Evolutionary conservation across 345 rosid species (phyloP).

Genomic region (Eucalyptus marginata): DNA sequence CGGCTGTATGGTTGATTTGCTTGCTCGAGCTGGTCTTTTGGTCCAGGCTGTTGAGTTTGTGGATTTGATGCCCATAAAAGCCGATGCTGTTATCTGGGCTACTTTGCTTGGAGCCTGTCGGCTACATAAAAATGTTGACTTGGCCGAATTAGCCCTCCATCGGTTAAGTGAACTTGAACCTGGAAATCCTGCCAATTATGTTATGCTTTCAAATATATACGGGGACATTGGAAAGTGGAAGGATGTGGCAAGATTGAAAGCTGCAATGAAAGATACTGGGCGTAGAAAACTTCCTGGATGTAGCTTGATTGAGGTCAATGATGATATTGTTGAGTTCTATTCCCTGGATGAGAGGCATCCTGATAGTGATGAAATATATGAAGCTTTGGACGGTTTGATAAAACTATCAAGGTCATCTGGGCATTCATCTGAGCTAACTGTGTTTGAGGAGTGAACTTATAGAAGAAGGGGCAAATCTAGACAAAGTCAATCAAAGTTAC

Average conservation of each 20-base stretch:
- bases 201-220: constrained; percentile 72
- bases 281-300: constrained; percentile 70
- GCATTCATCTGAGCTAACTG: constrained; percentile 4
- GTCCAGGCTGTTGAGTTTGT: constrained; percentile 62
- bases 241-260: constrained; percentile 64
- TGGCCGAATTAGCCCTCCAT: constrained; percentile 58
- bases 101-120: constrained; percentile 73
- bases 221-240: constrained; percentile 65
- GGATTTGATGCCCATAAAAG: constrained; percentile 46
- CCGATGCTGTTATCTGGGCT: constrained; percentile 85
- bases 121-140: constrained; percentile 51
- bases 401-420: constrained; percentile 21
- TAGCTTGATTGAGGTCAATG: constrained; percentile 64
- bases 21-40: constrained; percentile 66
- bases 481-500: not conserved
- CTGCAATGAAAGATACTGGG: constrained; percentile 77
- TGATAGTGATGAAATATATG: constrained; percentile 32
- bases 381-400: constrained; percentile 33
- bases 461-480: not conserved
- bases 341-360: constrained; percentile 67
- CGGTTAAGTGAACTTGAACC: constrained; percentile 57
- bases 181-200: constrained; percentile 67
- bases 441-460: not conserved
- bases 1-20: constrained; percentile 79
- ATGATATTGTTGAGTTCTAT: constrained; percentile 51